Conservation (phyloP, 306 rosid species). For the Sesbania bispinosa region DNA sequence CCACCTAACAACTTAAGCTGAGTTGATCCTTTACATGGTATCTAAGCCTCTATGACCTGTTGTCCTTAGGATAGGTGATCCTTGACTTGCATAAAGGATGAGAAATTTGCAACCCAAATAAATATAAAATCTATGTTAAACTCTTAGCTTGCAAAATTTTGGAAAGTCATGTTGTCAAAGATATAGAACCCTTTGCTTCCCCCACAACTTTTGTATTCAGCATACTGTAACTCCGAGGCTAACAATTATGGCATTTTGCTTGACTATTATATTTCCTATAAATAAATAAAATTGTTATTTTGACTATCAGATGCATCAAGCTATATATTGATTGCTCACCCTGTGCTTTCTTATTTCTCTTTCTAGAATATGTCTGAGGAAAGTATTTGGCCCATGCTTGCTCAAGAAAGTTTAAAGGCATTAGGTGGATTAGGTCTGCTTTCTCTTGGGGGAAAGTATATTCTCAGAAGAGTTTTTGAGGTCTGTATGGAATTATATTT, state of each 20-base stretch:
- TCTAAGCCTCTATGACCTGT: not conserved
- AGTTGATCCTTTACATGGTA: not conserved
- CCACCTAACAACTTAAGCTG: not conserved
- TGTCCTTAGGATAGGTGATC: not conserved
- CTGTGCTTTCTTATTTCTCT: slow-evolving; percentile 25
- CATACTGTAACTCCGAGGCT: slow-evolving; percentile 9
- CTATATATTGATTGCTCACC: slow-evolving; percentile 23
- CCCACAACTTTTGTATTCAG: too few species aligned
- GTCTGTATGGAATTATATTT: slow-evolving; percentile 38
- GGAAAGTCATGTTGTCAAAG: not conserved
- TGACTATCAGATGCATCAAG: not conserved
- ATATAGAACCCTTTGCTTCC: not conserved
- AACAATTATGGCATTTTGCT: not conserved
- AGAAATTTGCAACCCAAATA: not conserved
- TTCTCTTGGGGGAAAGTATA: slow-evolving; percentile 88
- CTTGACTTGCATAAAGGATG: not conserved
- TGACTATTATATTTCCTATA: not conserved
- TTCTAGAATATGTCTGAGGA: slow-evolving; percentile 65
- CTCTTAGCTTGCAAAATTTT: not conserved
- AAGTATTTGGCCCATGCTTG: slow-evolving; percentile 96
- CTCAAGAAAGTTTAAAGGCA: slow-evolving; percentile 94
- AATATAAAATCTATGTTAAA: not conserved
- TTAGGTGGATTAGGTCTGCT: slow-evolving; percentile 92
- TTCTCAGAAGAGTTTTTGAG: slow-evolving; percentile 96
- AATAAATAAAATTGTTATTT: slow-evolving; percentile 1